Base-by-base conservation (phyloP, 139 green algal species). In the Marvania coccoides region DNA sequence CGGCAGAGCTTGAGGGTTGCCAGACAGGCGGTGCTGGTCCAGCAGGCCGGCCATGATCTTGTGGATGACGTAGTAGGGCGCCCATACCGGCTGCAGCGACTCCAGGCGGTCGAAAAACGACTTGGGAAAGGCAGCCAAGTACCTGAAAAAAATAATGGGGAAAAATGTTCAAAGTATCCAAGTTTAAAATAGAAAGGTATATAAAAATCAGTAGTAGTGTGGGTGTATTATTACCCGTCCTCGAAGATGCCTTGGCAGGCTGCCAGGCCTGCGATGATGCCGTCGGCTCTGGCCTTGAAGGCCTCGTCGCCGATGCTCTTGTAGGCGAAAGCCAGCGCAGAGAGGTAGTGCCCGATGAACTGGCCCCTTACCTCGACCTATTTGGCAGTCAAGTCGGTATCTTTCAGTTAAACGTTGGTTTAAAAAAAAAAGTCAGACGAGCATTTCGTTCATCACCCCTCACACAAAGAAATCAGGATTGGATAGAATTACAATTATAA, bases 21-120 rank as follows among this genome's bases (percentile, higher is more conserved):
- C 72, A 4, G 58, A 47, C 67, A 86, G 58, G 8, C 53, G 35
- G 59, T 84, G 58, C 30, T 81, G 75, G 61, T 87, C 84, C 54
- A 90, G 58, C 19, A 90, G 75, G 14, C 84, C 84, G 10, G 69
- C 67, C 58, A 90, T 80, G 42, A 90, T 75, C 72, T 90, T 88
- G 74, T 90, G 84, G 28, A 88, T 85, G 64, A 80, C 75, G 55
- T 87, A 87, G 46, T 74, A 87, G 0, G 84, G 84, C 5, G 77
- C 84, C 84, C 84, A 88, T 15, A 88, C 81, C 7, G 72, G 66
- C 58, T 85, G 46, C 30, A 84, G 38, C 1, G 53, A 53, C 60
- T 88, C 69, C 55, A 88, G 58, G 4, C 81, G 56, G 45, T 87
- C 77, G 64, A 90, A 88, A 63, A 79, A 67, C 48, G 74, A 57